A percentile compares a stretch with the other conserved stretches of the same genome.
phyloP scores from a whole-genome alignment of 2,329 filamentous ascomycete species.

The Coleophoma crateriformis region DNA sequence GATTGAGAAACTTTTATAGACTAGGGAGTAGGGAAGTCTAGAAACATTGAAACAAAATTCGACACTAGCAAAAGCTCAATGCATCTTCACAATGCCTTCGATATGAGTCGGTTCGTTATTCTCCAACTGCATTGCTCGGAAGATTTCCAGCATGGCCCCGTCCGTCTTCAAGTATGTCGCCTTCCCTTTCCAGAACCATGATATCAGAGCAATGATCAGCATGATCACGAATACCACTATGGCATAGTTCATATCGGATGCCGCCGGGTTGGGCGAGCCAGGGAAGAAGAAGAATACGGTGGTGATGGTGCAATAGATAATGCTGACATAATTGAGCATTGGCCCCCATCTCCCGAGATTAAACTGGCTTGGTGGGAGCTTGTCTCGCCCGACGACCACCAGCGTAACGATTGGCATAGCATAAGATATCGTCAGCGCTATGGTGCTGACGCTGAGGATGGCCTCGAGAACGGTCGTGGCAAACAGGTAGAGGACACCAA shows the following conservation, averaged over 20 bases:
- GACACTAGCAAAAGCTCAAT: too few relatives aligned
- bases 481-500: slow-evolving; percentile 52
- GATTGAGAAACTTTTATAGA: too few relatives aligned
- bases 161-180: slow-evolving; percentile 5
- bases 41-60: too few relatives aligned
- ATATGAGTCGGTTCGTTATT: not conserved
- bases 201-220: slow-evolving; percentile 41
- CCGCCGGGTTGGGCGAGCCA: slow-evolving; percentile 34
- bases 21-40: too few relatives aligned
- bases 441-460: slow-evolving; percentile 49
- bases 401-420: slow-evolving; percentile 43
- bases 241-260: slow-evolving; percentile 51
- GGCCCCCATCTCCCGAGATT: slow-evolving; percentile 38
- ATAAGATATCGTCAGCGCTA: slow-evolving; percentile 48
- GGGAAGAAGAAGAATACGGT: slow-evolving; percentile 53
- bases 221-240: slow-evolving; percentile 52
- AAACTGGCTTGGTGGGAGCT: slow-evolving; percentile 38
- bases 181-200: slow-evolving; percentile 43
- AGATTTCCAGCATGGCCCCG: slow-evolving; percentile 4
- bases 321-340: slow-evolving; percentile 40
- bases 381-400: slow-evolving; percentile 44
- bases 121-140: slow-evolving; percentile 5
- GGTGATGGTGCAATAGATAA: slow-evolving; percentile 45
- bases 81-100: not conserved
- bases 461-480: slow-evolving; percentile 46